A percentile compares a stretch with the other conserved stretches of the same genome.
Conservation (phyloP, 306 rosid species). For the Chamaecrista fasciculata region DNA sequence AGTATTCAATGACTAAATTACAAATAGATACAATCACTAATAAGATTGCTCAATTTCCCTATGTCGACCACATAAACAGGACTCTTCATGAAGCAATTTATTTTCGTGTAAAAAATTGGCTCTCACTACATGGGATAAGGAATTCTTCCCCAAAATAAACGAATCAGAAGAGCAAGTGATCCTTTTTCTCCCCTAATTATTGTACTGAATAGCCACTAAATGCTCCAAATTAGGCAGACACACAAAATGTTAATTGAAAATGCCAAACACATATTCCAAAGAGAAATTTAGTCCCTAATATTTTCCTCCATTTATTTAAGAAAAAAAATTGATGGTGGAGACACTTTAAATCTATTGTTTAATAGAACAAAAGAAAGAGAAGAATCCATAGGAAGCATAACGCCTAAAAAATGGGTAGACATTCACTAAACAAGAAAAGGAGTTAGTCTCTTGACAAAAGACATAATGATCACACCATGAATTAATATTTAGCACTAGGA, state of each 20-base stretch:
- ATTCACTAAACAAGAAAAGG: neutral
- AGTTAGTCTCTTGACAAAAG: neutral
- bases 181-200: neutral
- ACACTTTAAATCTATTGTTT: neutral
- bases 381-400: too few relatives aligned
- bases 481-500: conserved; percentile 1
- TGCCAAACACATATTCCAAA: neutral
- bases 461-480: neutral
- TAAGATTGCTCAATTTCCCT: too few relatives aligned
- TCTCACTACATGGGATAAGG: too few relatives aligned
- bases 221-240: neutral
- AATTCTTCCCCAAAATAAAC: neutral
- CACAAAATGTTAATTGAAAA: neutral
- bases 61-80: neutral
- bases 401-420: neutral
- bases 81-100: too few relatives aligned
- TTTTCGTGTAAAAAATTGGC: too few relatives aligned
- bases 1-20: too few relatives aligned
- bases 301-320: neutral
- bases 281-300: neutral
- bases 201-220: neutral
- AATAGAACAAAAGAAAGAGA: neutral
- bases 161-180: neutral
- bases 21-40: too few relatives aligned
- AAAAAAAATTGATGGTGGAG: neutral